Base-by-base conservation (phyloP, 2,329 filamentous ascomycete species). In the Sporothrix pallida region DNA sequence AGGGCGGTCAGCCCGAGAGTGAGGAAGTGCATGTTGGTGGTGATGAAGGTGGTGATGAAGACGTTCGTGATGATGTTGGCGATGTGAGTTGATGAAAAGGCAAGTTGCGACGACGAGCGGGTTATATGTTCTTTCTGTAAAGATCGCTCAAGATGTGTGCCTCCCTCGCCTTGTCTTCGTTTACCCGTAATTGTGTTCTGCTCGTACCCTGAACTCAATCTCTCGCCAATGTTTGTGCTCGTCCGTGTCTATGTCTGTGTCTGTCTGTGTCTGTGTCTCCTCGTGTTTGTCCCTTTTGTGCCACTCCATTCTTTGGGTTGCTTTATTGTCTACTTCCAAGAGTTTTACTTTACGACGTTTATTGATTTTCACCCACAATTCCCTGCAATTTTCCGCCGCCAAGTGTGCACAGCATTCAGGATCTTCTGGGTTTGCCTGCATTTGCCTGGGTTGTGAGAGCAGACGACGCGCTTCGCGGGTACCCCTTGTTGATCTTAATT, bases 401-500 rank as follows among this genome's bases (percentile, higher is more conserved):
- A 56, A 69, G 48, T 37, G 48, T 23, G 48, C 15, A 42, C 65
- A 69, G 46, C 65, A 50, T 31, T 20, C 44, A 62, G 42, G 20
- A 9, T 17, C 46, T 31, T 13, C 46, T 63, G 10, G 23, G 13
- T 65, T 26, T 26, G 23, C 23, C 23, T 26, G 23, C 3, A 26
- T 26, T 26, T 26, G 23, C 23, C 23, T 26, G 23, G 23, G 23
- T 26, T 26, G 23, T 26, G 23, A 26, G 23, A 26, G 3, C 23
- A 26, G 23, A 26, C 23, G 17, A 48, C 65, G 20, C 65, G 63
- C n/a, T 37, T 50, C 65, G 44, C 65, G 44, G 46, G 17, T 10
- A 20, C 48, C 65, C 65, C 46, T 69, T 69, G 67, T 44, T 54
- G 67, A 69, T 69, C 67, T 52, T 48, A 69, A 69, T 69, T 42